phyloP scores from a whole-genome alignment of 495 filamentous ascomycete species.

The Friedmanniomyces endolithicus region DNA sequence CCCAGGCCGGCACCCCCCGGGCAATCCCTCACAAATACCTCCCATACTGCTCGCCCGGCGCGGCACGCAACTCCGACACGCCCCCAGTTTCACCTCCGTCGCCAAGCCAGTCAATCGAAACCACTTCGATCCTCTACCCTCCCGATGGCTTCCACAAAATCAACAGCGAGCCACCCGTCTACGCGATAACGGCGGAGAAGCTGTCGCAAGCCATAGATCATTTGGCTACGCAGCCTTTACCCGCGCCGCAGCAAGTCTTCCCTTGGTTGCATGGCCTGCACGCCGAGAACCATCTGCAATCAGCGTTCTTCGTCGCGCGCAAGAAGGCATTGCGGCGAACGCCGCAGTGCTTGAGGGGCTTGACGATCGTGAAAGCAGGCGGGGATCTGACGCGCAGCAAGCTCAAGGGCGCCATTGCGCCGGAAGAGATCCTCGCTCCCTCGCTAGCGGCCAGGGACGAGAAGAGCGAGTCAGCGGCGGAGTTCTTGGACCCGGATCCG shows the following conservation, averaged over 20 bases:
- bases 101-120: slow-evolving; percentile 38
- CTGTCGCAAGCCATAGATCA: slow-evolving; percentile 64
- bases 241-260: slow-evolving; percentile 72
- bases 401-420: slow-evolving; percentile 73
- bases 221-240: slow-evolving; percentile 61
- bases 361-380: slow-evolving; percentile 81
- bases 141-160: slow-evolving; percentile 50
- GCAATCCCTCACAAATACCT: slow-evolving; percentile 86
- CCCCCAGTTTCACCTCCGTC: slow-evolving; percentile 54
- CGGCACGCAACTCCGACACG: slow-evolving; percentile 51
- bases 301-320: slow-evolving; percentile 74
- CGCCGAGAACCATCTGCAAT: slow-evolving; percentile 72
- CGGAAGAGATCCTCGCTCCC: slow-evolving; percentile 56
- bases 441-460: not conserved
- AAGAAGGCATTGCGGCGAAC: slow-evolving; percentile 57
- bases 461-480: slow-evolving; percentile 31
- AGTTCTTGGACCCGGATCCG: slow-evolving; percentile 72
- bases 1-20: slow-evolving; percentile 38
- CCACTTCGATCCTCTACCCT: slow-evolving; percentile 60
- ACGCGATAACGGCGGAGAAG: slow-evolving; percentile 54
- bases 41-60: slow-evolving; percentile 69
- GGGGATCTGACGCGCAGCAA: slow-evolving; percentile 61
- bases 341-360: slow-evolving; percentile 66
- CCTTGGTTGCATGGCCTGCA: slow-evolving; percentile 99
- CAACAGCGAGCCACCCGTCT: slow-evolving; percentile 49